phyloP scores from a whole-genome alignment of 2,329 filamentous ascomycete species.

The Penicillium psychrosexuale region DNA sequence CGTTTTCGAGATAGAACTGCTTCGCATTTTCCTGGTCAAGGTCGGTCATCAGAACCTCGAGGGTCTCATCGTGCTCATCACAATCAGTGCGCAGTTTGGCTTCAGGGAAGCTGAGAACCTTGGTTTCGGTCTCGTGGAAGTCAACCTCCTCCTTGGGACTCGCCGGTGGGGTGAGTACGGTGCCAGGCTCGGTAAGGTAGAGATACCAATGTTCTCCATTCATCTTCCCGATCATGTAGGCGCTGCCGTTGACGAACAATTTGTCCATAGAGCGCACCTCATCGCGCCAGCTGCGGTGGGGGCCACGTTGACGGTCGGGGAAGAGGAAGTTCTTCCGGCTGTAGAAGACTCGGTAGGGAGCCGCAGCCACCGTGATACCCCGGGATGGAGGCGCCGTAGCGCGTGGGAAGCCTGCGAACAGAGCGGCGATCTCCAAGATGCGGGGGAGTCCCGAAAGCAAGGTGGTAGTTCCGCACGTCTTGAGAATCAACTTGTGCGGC shows the following conservation, averaged over 20 bases:
- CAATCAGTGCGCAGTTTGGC: constrained; percentile 24
- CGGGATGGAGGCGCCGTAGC: constrained; percentile 64
- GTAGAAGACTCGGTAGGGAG: constrained; percentile 95
- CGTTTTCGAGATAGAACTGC: constrained; percentile 71
- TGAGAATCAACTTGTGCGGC: constrained; percentile 97
- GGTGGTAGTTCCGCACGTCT: constrained; percentile 97
- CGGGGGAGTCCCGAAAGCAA: constrained; percentile 83
- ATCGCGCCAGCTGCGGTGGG: constrained; percentile 95
- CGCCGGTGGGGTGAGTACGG: constrained; percentile 73
- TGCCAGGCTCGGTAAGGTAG: constrained; percentile 87
- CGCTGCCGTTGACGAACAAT: constrained; percentile 87
- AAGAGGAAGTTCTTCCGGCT: constrained; percentile 98
- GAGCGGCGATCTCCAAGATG: constrained; percentile 85
- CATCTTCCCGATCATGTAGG: constrained; percentile 99
- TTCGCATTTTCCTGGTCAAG: constrained; percentile 63
- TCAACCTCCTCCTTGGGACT: constrained; percentile 61
- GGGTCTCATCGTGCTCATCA: constrained; percentile 48
- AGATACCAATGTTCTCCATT: constrained; percentile 99
- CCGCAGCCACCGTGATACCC: constrained; percentile 72
- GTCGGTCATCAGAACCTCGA: constrained; percentile 68
- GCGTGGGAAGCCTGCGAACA: constrained; percentile 84
- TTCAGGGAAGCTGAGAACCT: constrained; percentile 55
- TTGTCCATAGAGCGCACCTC: constrained; percentile 91
- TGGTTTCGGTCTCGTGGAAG: constrained; percentile 55
- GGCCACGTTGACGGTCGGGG: constrained; percentile 87